Conservation (phyloP, 768 basidiomycete genomes). For the Sporobolomyces roseus region DNA sequence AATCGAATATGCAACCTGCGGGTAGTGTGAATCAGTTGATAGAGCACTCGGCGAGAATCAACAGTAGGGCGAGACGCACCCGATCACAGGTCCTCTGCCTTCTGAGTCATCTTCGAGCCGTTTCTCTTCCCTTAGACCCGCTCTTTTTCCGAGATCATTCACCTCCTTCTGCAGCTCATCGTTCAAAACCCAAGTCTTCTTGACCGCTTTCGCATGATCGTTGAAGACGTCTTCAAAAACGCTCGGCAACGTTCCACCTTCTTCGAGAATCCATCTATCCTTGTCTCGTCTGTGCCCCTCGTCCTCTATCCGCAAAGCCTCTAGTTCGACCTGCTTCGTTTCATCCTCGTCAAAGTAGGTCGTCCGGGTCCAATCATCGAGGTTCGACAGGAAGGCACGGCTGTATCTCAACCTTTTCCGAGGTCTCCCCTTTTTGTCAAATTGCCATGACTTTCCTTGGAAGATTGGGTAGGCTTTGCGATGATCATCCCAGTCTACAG, state of each 20-base stretch:
- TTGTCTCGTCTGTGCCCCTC: not conserved
- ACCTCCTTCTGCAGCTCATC: not conserved
- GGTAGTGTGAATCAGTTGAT: too few relatives aligned
- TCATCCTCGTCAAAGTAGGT: constrained; percentile 1
- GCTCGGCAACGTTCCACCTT: constrained; percentile 8
- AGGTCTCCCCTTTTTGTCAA: not conserved
- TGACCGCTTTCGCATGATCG: constrained; percentile 1
- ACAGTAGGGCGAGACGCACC: not conserved
- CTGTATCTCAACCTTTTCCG: constrained; percentile 15
- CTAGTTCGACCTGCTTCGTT: not conserved
- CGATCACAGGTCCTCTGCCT: constrained; percentile 21
- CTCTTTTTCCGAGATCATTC: not conserved
- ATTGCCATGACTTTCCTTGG: not conserved
- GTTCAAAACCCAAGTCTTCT: constrained; percentile 5
- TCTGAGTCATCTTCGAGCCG: not conserved
- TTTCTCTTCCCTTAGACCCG: not conserved
- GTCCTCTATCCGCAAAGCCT: not conserved
- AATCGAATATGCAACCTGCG: constrained; percentile 21
- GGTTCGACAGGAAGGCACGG: constrained; percentile 18
- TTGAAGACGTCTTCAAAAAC: constrained; percentile 15
- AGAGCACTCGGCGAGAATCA: too few relatives aligned
- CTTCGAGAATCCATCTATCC: constrained; percentile 24
- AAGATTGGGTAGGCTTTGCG: constrained; percentile 24
- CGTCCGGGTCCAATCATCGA: constrained; percentile 34
- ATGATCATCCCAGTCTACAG: constrained; percentile 27